Conservation (phyloP, 108 stramenopile species). For the Skeletonema menzelii region DNA sequence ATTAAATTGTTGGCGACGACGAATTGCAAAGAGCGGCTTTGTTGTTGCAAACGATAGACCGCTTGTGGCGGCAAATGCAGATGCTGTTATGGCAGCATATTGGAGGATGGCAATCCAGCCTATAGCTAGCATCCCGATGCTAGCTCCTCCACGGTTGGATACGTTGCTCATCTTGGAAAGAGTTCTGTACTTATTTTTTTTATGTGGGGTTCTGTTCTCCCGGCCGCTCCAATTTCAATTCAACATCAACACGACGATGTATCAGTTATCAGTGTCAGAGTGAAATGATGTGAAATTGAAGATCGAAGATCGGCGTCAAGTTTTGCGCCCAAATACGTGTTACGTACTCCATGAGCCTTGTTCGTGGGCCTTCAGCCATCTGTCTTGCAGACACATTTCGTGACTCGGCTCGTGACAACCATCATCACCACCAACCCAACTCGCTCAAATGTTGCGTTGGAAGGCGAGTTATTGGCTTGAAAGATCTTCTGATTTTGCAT, state of each 20-base stretch:
- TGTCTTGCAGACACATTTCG: not conserved
- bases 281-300: not conserved
- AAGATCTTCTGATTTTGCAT: too few relatives aligned
- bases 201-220: too few relatives aligned
- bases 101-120: slow-evolving; percentile 9
- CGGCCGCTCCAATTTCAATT: not conserved
- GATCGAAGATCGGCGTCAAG: not conserved
- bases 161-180: slow-evolving; percentile 1
- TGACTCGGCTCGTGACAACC: not conserved
- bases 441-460: not conserved
- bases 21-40: not conserved
- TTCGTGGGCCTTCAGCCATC: not conserved
- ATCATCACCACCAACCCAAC: too few relatives aligned
- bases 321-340: not conserved
- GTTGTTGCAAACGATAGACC: not conserved
- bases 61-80: slow-evolving; percentile 12
- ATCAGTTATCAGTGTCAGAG: too few relatives aligned
- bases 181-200: too few relatives aligned
- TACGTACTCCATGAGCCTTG: not conserved
- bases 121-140: slow-evolving; percentile 1
- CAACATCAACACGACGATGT: too few relatives aligned
- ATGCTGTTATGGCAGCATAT: slow-evolving; percentile 13
- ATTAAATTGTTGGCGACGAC: not conserved
- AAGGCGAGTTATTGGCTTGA: too few relatives aligned
- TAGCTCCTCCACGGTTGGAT: not conserved